Conservation (phyloP, 192 early-diverging fungal genomes). For the Podila epicladia region DNA sequence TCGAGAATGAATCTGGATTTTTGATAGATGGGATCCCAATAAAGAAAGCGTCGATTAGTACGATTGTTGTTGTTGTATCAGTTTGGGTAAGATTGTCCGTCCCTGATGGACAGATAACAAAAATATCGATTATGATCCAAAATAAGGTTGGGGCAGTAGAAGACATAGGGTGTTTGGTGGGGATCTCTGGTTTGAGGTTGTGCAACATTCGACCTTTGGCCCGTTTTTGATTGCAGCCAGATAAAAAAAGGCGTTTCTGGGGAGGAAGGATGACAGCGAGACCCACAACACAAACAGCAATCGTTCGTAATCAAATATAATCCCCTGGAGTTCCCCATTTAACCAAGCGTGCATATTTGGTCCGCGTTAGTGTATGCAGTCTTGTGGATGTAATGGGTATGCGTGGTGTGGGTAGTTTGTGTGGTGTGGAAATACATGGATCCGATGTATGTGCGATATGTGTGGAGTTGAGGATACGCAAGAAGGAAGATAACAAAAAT, state of each 20-base stretch:
- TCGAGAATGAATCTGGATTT: constrained; percentile 91
- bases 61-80: neutral
- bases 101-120: neutral
- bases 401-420: no score
- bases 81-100: neutral
- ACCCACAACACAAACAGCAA: no score
- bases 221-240: neutral
- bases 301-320: no score
- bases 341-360: no score
- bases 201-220: neutral
- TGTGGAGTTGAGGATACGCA: neutral
- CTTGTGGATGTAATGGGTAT: no score
- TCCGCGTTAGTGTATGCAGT: no score
- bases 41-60: neutral
- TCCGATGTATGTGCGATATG: neutral
- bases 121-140: no score
- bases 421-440: no score
- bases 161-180: no score
- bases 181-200: neutral
- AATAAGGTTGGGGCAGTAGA: neutral
- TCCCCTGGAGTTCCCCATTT: no score
- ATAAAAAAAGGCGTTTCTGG: neutral
- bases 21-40: neutral
- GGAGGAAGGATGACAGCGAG: no score
- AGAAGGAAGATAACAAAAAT: neutral